Percentiles rank a stretch among this genome's conserved stretches.
Conservation (phyloP, 805 yeast genomes). For the Tetrapisispora phaffii region DNA sequence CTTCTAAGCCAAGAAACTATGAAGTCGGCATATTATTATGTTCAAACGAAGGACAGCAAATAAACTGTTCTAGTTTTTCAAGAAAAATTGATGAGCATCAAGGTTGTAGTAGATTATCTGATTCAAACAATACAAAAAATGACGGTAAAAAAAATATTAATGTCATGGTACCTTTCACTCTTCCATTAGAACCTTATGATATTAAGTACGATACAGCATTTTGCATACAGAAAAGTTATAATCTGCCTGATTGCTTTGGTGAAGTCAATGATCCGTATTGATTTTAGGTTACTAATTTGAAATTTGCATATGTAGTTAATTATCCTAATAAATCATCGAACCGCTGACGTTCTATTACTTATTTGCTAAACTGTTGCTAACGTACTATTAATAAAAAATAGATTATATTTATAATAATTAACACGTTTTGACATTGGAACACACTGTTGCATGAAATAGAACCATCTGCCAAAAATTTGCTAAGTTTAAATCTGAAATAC, state of each 20-base stretch:
- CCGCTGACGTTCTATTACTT: too few relatives aligned
- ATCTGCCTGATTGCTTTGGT: slow-evolving; percentile 11
- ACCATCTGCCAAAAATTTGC: too few relatives aligned
- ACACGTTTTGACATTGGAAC: too few relatives aligned
- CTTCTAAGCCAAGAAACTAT: slow-evolving; percentile 33
- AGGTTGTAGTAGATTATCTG: background rate
- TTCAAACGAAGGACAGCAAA: slow-evolving; percentile 10
- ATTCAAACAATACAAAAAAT: background rate
- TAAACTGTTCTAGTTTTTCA: slow-evolving; percentile 15
- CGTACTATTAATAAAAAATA: too few relatives aligned
- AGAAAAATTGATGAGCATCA: slow-evolving; percentile 13
- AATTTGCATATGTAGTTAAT: too few relatives aligned
- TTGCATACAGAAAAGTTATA: slow-evolving; percentile 13
- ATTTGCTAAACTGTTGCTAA: too few relatives aligned
- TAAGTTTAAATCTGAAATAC: too few relatives aligned
- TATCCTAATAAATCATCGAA: too few relatives aligned
- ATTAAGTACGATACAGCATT: slow-evolving; percentile 12
- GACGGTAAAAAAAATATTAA: background rate
- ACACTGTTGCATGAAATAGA: too few relatives aligned
- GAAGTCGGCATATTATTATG: slow-evolving; percentile 47
- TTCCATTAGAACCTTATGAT: slow-evolving; percentile 11
- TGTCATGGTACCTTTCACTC: slow-evolving; percentile 21
- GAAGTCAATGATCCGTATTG: slow-evolving; percentile 2
- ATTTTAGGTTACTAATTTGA: too few relatives aligned
- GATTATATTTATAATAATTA: too few relatives aligned